phyloP scores from a whole-genome alignment of 495 filamentous ascomycete species.

The Xylaria castorea region DNA sequence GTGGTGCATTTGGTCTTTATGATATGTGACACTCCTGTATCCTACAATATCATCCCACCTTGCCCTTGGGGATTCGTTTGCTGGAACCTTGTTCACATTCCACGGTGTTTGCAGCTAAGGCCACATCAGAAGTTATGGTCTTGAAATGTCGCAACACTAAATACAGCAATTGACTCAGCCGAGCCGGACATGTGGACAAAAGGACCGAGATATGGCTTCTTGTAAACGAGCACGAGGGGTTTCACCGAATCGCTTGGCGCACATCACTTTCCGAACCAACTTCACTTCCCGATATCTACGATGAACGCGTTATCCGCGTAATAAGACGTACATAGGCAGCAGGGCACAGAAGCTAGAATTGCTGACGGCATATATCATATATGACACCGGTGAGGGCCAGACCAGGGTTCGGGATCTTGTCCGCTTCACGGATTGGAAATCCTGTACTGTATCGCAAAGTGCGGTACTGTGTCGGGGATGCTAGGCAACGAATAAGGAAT shows the following conservation, averaged over 20 bases:
- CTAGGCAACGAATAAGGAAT: background rate
- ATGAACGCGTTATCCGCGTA: background rate
- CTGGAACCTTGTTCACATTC: background rate
- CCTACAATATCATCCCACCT: background rate
- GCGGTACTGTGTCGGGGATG: constrained; percentile 2
- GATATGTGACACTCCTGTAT: background rate
- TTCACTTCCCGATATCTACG: background rate
- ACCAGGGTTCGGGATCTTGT: constrained; percentile 6
- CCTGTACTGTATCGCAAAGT: background rate
- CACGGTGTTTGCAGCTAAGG: background rate
- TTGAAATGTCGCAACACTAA: background rate
- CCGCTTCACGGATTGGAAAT: background rate
- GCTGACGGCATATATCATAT: background rate
- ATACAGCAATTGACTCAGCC: background rate
- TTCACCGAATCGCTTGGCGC: background rate
- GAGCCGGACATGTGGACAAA: background rate
- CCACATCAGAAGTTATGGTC: background rate
- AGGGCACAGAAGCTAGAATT: background rate
- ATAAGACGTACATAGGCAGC: background rate
- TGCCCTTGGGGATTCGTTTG: background rate
- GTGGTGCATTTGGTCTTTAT: background rate
- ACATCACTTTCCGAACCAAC: background rate
- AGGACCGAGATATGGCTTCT: constrained; percentile 8
- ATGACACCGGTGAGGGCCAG: constrained; percentile 5
- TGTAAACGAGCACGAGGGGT: background rate